These are phyloP conservation scores for Phytopythium sindhum DNA, from an alignment of 352 stramenopile species.

Conservation along the genomic window DNA sequence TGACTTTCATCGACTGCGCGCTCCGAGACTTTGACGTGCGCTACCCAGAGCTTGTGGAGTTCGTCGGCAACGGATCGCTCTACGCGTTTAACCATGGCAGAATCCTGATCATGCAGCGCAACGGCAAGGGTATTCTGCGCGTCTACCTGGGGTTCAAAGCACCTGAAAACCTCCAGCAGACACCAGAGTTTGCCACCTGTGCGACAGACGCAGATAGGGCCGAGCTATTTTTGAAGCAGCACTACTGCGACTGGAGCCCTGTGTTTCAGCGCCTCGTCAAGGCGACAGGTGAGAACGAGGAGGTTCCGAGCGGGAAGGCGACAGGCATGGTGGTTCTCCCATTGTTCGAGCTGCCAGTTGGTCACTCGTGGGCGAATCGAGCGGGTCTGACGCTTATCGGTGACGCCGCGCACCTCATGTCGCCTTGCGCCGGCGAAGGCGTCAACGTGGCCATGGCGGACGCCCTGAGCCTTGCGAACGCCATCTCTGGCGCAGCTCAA, in stretches of 20 bases:
- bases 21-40: slow-evolving; percentile 1
- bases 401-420: slow-evolving; percentile 35
- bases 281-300: not conserved
- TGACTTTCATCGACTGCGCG: not conserved
- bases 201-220: not conserved
- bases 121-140: slow-evolving; percentile 16
- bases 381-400: slow-evolving; percentile 21
- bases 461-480: slow-evolving; percentile 14
- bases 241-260: not conserved
- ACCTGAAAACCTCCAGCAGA: not conserved
- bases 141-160: slow-evolving; percentile 18
- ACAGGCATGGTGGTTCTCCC: not conserved
- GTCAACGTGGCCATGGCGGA: slow-evolving; percentile 32
- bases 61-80: slow-evolving; percentile 16
- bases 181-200: not conserved
- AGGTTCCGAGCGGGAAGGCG: not conserved
- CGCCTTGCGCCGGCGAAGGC: slow-evolving; percentile 26
- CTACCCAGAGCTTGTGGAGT: slow-evolving; percentile 13
- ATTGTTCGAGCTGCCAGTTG: not conserved
- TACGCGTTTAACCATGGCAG: slow-evolving; percentile 14
- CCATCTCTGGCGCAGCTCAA: not conserved
- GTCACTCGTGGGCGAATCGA: slow-evolving; percentile 7
- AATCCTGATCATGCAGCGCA: slow-evolving; percentile 17
- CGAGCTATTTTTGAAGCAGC: not conserved
- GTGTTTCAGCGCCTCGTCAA: not conserved